Conservation (phyloP, 345 rosid species). For the Carallia brachiata region DNA sequence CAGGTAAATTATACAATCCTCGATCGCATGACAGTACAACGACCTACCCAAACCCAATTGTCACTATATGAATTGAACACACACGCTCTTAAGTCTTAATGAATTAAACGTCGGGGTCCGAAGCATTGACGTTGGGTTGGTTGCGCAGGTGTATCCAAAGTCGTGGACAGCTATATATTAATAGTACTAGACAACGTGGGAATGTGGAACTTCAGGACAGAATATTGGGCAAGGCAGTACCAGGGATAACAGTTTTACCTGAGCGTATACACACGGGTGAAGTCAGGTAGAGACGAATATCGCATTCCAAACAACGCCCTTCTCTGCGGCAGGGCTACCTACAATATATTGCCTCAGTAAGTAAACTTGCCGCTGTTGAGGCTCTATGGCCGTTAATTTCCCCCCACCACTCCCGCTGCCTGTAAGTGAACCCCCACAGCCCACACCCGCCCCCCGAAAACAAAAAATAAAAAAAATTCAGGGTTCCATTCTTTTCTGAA, state of each 20-base stretch:
- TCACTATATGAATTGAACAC: too few relatives aligned
- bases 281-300: conserved; percentile 30
- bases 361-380: background rate
- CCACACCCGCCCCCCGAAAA: too few relatives aligned
- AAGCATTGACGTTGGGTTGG: background rate
- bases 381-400: too few relatives aligned
- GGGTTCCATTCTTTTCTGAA: too few relatives aligned
- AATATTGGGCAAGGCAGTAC: conserved; percentile 39
- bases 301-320: conserved; percentile 33
- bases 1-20: conserved; percentile 17
- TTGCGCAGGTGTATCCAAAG: conserved; percentile 40
- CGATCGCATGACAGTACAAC: too few relatives aligned
- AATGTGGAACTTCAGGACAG: conserved; percentile 46
- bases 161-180: conserved; percentile 43
- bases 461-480: too few relatives aligned
- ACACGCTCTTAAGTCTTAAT: too few relatives aligned
- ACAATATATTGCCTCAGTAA: conserved; percentile 10
- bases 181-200: conserved; percentile 43
- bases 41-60: too few relatives aligned
- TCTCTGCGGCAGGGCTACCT: conserved; percentile 35
- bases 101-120: too few relatives aligned
- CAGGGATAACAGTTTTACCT: conserved; percentile 43
- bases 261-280: conserved; percentile 28
- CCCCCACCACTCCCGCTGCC: too few relatives aligned
- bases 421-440: too few relatives aligned